phyloP scores from a whole-genome alignment of 306 rosid genomes.

The Clitoria ternatea region DNA sequence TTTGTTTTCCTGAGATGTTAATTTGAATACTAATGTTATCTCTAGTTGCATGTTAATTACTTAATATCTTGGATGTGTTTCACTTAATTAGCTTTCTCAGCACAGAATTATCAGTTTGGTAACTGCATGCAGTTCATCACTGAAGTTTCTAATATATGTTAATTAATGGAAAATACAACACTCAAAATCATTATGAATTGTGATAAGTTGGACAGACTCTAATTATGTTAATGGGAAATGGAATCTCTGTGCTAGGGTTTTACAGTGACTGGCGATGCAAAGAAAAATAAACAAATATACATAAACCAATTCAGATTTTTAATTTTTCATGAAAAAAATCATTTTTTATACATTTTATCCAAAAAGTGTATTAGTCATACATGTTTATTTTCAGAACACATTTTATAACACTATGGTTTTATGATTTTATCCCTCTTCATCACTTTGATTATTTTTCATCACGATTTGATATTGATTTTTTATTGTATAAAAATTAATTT shows the following conservation, averaged over 20 bases:
- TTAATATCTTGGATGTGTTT: conserved; percentile 14
- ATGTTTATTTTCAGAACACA: no score
- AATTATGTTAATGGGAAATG: neutral
- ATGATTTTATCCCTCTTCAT: no score
- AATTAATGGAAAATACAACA: conserved; percentile 1
- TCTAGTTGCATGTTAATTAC: conserved; percentile 5
- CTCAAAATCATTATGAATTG: no score
- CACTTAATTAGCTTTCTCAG: neutral
- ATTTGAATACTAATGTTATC: conserved; percentile 21
- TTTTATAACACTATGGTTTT: no score
- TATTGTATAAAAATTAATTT: no score
- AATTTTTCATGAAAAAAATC: neutral
- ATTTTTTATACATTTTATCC: neutral
- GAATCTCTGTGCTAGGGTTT: conserved; percentile 21
- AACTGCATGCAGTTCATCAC: conserved; percentile 9
- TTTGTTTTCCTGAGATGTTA: conserved; percentile 31
- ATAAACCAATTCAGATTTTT: neutral
- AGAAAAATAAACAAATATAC: conserved; percentile 1
- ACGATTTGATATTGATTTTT: no score
- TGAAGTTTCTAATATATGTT: no score
- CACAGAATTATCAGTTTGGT: neutral
- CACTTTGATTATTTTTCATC: no score
- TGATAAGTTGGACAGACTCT: conserved; percentile 12
- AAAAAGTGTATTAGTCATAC: no score
- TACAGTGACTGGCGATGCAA: conserved; percentile 9